phyloP scores from a whole-genome alignment of 306 rosid genomes.

The Citrullus amarus region DNA sequence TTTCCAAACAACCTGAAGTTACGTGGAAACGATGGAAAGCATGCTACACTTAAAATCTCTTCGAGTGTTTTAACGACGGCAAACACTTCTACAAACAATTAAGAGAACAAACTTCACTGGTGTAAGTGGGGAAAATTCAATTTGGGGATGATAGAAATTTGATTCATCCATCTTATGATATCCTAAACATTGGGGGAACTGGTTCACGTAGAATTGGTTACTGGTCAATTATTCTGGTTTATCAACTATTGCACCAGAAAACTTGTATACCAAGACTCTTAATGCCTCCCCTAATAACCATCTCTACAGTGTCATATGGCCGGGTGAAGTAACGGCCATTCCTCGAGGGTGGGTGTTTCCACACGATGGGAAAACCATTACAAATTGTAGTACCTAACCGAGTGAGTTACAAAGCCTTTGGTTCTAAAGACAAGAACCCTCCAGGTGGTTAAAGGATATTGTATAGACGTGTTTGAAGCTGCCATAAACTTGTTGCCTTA shows the following conservation, averaged over 20 bases:
- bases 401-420: conserved; percentile 47
- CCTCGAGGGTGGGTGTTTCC: conserved; percentile 97
- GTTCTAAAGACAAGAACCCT: conserved; percentile 43
- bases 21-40: conserved; percentile 37
- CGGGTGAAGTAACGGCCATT: conserved; percentile 33
- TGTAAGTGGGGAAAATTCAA: conserved; percentile 56
- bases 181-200: conserved; percentile 59
- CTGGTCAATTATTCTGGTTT: conserved; percentile 65
- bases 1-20: conserved; percentile 66
- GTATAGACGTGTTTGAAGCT: conserved; percentile 78
- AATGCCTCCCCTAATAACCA: conserved; percentile 27
- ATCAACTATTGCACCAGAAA: conserved; percentile 50
- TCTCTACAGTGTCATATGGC: conserved; percentile 61
- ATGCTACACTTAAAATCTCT: conserved; percentile 46
- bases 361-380: conserved; percentile 70
- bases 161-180: conserved; percentile 54
- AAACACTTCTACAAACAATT: conserved; percentile 40
- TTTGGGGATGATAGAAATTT: conserved; percentile 49
- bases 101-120: conserved; percentile 51
- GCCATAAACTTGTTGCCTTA: conserved; percentile 67
- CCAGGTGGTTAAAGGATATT: conserved; percentile 67
- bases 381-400: conserved; percentile 70
- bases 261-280: conserved; percentile 21
- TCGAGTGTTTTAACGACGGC: conserved; percentile 54
- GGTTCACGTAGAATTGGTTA: conserved; percentile 50